A percentile compares a stretch with the other conserved stretches of the same genome.
Evolutionary conservation across 805 yeast genomes (phyloP).

Genomic region (Candida nitratophila): DNA sequence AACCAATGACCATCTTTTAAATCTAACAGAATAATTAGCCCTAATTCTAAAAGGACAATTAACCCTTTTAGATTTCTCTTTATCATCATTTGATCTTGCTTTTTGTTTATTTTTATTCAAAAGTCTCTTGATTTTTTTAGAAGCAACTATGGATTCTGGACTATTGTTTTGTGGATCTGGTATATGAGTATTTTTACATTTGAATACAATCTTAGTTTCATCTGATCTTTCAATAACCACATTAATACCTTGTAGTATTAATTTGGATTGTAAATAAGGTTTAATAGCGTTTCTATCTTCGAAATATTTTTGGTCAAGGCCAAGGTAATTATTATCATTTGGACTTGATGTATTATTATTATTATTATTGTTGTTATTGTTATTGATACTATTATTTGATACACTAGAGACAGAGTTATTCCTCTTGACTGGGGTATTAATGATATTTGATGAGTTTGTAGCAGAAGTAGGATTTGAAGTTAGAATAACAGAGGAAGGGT

Average conservation of each 20-base stretch:
- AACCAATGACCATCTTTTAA: conserved; percentile 51
- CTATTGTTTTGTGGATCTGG: not conserved
- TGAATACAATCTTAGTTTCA: conserved; percentile 51
- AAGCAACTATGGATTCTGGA: too few relatives aligned
- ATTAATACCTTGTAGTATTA: conserved; percentile 41
- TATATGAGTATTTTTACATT: conserved; percentile 44
- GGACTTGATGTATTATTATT: too few relatives aligned
- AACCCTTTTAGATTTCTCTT: conserved; percentile 12
- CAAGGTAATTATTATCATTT: not conserved
- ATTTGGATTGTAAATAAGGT: conserved; percentile 52
- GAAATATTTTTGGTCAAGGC: conserved; percentile 22
- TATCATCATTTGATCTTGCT: not conserved
- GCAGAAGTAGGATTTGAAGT: too few relatives aligned
- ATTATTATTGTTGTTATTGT: too few relatives aligned
- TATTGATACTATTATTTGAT: too few relatives aligned
- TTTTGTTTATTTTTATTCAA: not conserved
- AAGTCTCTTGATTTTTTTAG: not conserved
- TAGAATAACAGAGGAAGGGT: too few relatives aligned
- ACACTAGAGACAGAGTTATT: too few relatives aligned
- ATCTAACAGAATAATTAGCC: conserved; percentile 50
- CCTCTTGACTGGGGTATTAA: too few relatives aligned
- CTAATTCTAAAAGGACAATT: conserved; percentile 58
- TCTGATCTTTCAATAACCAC: conserved; percentile 61
- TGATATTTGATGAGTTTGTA: too few relatives aligned
- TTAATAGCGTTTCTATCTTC: conserved; percentile 43